Conservation (phyloP, 2,329 filamentous ascomycete genomes). For the Alternaria panax region DNA sequence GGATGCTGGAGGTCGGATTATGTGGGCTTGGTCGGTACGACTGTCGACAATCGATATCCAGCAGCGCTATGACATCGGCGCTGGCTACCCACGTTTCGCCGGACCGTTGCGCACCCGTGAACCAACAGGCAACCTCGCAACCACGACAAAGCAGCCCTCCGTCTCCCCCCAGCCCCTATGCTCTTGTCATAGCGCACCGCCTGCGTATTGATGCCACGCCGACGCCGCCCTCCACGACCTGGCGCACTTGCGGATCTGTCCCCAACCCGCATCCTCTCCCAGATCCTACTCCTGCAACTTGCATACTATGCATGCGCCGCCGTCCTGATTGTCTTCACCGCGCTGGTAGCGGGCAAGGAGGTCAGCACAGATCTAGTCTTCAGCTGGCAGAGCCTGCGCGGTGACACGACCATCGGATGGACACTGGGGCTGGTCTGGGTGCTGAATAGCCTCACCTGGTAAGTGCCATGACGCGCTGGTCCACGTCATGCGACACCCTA, state of each 20-base stretch:
- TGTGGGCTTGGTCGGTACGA: not conserved
- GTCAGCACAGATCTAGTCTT: conserved; percentile 67
- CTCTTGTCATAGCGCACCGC: conserved; percentile 25
- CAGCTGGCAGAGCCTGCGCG: conserved; percentile 68
- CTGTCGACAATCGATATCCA: not conserved
- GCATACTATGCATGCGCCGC: conserved; percentile 70
- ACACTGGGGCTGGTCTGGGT: conserved; percentile 73
- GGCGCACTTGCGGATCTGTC: conserved; percentile 72
- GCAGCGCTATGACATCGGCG: conserved; percentile 28
- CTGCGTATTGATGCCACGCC: conserved; percentile 57
- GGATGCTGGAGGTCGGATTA: not conserved
- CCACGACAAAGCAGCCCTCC: conserved; percentile 9
- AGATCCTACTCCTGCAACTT: conserved; percentile 70
- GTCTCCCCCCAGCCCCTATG: conserved; percentile 29
- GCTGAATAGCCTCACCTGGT: conserved; percentile 70
- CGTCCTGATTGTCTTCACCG: conserved; percentile 71
- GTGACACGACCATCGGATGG: conserved; percentile 75
- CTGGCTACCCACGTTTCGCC: conserved; percentile 24
- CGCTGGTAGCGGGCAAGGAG: conserved; percentile 68
- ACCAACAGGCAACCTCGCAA: conserved; percentile 28
- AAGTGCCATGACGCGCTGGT: conserved; percentile 33
- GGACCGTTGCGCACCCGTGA: conserved; percentile 16
- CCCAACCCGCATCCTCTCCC: conserved; percentile 70
- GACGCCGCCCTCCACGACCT: conserved; percentile 68
- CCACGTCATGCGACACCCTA: conserved; percentile 9